Evolutionary conservation across 2,329 filamentous ascomycete genomes (phyloP).

Genomic region (Ophiognomonia clavigignenti-juglandacearum): DNA sequence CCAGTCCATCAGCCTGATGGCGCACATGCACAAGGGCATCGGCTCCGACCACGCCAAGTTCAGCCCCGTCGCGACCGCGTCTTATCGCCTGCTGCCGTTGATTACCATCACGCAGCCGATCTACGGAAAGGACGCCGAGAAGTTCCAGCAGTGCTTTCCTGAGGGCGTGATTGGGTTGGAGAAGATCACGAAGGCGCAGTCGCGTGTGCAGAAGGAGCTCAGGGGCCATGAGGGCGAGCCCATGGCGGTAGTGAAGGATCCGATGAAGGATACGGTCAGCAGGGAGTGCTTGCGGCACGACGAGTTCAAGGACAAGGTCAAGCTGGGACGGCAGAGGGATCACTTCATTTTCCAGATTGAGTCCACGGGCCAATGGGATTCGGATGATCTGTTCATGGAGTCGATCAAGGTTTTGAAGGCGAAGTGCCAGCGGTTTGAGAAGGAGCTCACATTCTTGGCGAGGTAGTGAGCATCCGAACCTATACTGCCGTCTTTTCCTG

Average conservation of each 20-base stretch:
- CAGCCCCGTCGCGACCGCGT: constrained; percentile 90
- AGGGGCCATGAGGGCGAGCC: constrained; percentile 71
- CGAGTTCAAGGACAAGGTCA: constrained; percentile 94
- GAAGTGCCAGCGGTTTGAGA: constrained; percentile 73
- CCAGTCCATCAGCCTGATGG: constrained; percentile 78
- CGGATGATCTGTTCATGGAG: constrained; percentile 89
- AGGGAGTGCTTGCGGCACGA: constrained; percentile 86
- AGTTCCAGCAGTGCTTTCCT: constrained; percentile 88
- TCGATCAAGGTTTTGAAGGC: constrained; percentile 77
- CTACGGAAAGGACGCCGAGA: constrained; percentile 76
- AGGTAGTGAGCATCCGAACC: constrained; percentile 29
- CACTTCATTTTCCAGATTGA: constrained; percentile 98
- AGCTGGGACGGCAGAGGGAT: constrained; percentile 81
- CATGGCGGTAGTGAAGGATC: constrained; percentile 81
- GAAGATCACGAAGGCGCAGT: constrained; percentile 65
- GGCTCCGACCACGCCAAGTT: constrained; percentile 96
- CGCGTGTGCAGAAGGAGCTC: constrained; percentile 56
- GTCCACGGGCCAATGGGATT: constrained; percentile 92
- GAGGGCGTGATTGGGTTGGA: constrained; percentile 80
- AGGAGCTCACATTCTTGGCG: constrained; percentile 63
- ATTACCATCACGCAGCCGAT: constrained; percentile 84
- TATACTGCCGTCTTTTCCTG: not conserved
- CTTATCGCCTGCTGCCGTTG: constrained; percentile 83
- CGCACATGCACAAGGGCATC: constrained; percentile 94
- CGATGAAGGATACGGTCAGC: constrained; percentile 93